Evolutionary conservation across 1,284 basidiomycete species (phyloP), one percentile per base, ranked within the genome.

Genomic region (Earliella scabrosa): DNA sequence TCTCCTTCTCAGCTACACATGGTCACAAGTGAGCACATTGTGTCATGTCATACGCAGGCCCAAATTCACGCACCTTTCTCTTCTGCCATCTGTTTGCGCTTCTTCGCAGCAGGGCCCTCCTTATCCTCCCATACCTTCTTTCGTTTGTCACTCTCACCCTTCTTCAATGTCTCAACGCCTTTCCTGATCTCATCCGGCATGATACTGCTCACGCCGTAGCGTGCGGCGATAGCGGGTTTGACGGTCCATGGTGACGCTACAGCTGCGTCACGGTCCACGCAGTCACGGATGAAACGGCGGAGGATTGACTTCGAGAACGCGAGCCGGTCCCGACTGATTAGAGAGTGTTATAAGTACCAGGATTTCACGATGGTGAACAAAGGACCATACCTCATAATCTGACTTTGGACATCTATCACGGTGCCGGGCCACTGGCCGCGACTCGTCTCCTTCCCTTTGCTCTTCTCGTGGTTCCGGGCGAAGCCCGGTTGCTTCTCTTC

Each of bases 241-340:
- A 98, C 95, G 2, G 88, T 87, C 97, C 97, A 99, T 3, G 97
- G 95, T 0, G 93, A 93, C 31, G 92, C 95, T 35, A 97, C 89
- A 18, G 93, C 90, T 13, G 95, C 82, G 59, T 97, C 95, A 45
- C 97, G 88, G 64, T 91, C 86, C 3, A 98, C 88, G 68, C 93
- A 96, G 68, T 98, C 97, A 59, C 93, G 90, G 49, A 99, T 90
- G 75, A 97, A 98, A 35, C 95, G 91, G 62, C 95, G 93, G 27
- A 99, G 82, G 65, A 98, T 97, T 14, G 95, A 95, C 72, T 98
- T 97, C 40, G 94, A 97, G 75, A 98, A 98, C 20, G 92, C 88
- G 32, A 96, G 82, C 54, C 96, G 92, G 72, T 99, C 97, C 59
- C 97, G 93, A 69, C 93, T 96, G 63, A 50, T 58, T 29, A 3